Conservation (phyloP, 2,329 filamentous ascomycete genomes). For the Thielaviopsis populi region DNA sequence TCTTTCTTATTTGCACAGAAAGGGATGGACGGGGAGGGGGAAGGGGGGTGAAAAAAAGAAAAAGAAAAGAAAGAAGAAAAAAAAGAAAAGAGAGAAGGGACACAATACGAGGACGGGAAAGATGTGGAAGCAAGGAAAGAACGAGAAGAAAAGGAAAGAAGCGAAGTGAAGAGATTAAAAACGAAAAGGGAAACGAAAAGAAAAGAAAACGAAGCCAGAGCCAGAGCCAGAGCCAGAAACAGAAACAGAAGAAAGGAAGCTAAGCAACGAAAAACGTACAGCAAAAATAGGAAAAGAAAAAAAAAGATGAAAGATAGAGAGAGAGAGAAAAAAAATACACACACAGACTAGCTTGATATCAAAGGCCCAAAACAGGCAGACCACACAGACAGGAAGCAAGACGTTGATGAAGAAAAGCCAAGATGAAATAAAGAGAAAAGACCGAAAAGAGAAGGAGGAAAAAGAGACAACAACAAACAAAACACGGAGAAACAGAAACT, state of each 20-base stretch:
- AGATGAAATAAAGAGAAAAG: background rate
- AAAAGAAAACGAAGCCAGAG: background rate
- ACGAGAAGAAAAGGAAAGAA: background rate
- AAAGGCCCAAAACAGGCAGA: background rate
- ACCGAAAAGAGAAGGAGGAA: background rate
- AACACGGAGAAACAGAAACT: background rate
- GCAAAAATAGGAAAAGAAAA: constrained; percentile 17
- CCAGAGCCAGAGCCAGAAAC: constrained; percentile 3
- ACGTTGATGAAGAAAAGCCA: background rate
- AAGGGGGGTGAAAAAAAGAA: background rate
- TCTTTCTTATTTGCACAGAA: constrained; percentile 1
- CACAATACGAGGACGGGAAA: background rate
- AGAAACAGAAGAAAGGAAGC: background rate
- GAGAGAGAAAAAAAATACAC: constrained; percentile 3
- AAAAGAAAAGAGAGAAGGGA: too few relatives aligned
- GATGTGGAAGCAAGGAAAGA: background rate
- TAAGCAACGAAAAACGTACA: constrained; percentile 15
- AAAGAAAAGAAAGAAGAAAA: constrained; percentile 1
- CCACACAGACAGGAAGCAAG: background rate
- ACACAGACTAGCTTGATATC: background rate
- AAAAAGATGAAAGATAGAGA: constrained; percentile 16
- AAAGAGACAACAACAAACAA: background rate
- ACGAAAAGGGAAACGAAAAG: background rate
- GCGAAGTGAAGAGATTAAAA: constrained; percentile 11
- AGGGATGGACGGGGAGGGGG: background rate